Evolutionary conservation across 768 basidiomycete species (phyloP).

Genomic region (Podaxis sp.): DNA sequence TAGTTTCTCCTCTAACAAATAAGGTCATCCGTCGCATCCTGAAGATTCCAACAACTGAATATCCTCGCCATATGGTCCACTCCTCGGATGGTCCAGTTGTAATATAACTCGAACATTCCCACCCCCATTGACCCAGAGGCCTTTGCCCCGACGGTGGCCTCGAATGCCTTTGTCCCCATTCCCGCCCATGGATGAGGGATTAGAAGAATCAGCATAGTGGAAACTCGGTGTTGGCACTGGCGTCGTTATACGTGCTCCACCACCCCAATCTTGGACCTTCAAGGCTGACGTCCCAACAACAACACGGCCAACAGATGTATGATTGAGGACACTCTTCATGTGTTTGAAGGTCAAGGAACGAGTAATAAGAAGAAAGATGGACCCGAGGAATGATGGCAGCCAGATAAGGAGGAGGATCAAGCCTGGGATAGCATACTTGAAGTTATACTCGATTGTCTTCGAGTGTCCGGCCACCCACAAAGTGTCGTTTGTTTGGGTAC

Average conservation of each 20-base stretch:
- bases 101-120: no score
- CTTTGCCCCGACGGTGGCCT: no score
- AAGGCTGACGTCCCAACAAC: conserved; percentile 9
- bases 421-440: conserved; percentile 11
- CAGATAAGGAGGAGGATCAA: conserved; percentile 11
- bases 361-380: conserved; percentile 1
- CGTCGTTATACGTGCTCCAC: background rate
- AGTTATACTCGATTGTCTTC: conserved; percentile 4
- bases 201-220: no score
- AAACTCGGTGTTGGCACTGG: no score
- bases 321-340: conserved; percentile 9
- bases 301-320: conserved; percentile 8
- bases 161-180: no score
- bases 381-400: conserved; percentile 5
- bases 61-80: no score
- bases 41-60: no score
- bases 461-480: background rate
- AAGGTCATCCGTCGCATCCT: no score
- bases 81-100: no score
- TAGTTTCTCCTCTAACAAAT: no score
- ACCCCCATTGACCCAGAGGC: no score
- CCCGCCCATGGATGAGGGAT: no score
- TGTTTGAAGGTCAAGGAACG: conserved; percentile 7
- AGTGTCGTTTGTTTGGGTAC: background rate
- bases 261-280: background rate